Evolutionary conservation across 805 yeast genomes (phyloP).

Genomic region (Saturnispora sekii): DNA sequence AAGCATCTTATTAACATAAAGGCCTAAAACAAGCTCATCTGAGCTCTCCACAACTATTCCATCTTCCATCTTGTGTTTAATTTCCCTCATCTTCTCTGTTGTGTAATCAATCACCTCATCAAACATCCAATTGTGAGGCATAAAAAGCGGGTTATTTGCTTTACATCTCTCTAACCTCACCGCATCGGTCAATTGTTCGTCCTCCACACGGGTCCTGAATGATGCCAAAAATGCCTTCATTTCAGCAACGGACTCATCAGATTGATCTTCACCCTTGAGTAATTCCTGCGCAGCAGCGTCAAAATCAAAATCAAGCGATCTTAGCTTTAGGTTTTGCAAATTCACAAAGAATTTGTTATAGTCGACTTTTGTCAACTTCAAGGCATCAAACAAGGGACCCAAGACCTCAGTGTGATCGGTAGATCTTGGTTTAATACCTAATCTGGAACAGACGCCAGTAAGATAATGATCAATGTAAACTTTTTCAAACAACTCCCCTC

Average conservation of each 20-base stretch:
- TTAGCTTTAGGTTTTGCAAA: constrained; percentile 41
- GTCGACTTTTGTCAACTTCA: constrained; percentile 58
- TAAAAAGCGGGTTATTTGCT: constrained; percentile 61
- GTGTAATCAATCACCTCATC: constrained; percentile 66
- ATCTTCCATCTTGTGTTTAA: constrained; percentile 24
- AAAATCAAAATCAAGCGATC: constrained; percentile 22
- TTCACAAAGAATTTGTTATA: constrained; percentile 69
- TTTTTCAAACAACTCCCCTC: constrained; percentile 56
- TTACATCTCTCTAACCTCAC: constrained; percentile 35
- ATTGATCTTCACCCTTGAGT: constrained; percentile 15
- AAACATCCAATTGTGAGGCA: constrained; percentile 79
- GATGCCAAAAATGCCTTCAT: constrained; percentile 42
- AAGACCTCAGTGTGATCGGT: constrained; percentile 37
- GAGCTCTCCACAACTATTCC: constrained; percentile 28
- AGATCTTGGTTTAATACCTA: constrained; percentile 49
- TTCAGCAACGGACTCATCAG: constrained; percentile 29
- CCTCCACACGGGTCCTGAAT: constrained; percentile 34
- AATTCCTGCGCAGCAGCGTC: constrained; percentile 13
- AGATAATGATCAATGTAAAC: constrained; percentile 52
- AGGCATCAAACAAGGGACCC: constrained; percentile 50
- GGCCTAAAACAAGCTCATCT: constrained; percentile 14
- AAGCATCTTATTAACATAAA: constrained; percentile 46
- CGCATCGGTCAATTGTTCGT: constrained; percentile 27
- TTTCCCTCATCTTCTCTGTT: constrained; percentile 3
- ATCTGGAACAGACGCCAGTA: constrained; percentile 46